These are phyloP conservation scores for Rhodocollybia butyracea DNA, from an alignment of 768 basidiomycete species.

Conservation along the genomic window DNA sequence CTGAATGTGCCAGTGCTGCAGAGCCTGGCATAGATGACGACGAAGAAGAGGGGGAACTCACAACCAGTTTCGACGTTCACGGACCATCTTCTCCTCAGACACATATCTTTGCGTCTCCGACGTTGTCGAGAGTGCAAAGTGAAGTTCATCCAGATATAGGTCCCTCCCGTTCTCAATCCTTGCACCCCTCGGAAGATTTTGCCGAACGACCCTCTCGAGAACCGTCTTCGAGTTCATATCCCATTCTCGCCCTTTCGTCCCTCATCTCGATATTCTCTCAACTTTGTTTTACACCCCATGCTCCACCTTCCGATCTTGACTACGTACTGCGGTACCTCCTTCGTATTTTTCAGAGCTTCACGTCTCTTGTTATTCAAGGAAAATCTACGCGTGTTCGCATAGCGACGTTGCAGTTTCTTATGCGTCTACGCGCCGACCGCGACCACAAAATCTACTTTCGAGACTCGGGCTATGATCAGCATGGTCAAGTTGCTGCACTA, in stretches of 20 bases:
- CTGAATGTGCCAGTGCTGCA: slow-evolving; percentile 20
- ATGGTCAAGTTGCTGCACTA: slow-evolving; percentile 55
- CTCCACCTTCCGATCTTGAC: slow-evolving; percentile 45
- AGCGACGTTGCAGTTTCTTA: slow-evolving; percentile 78
- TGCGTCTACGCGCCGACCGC: slow-evolving; percentile 85
- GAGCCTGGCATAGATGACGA: slow-evolving; percentile 37
- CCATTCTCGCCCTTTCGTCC: slow-evolving; percentile 59
- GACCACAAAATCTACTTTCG: slow-evolving; percentile 80
- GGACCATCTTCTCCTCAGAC: slow-evolving; percentile 28
- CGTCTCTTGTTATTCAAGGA: slow-evolving; percentile 43
- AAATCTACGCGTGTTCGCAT: slow-evolving; percentile 62
- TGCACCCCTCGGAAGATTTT: slow-evolving; percentile 38
- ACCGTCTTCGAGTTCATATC: slow-evolving; percentile 23
- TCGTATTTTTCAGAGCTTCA: slow-evolving; percentile 47
- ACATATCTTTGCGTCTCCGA: slow-evolving; percentile 39
- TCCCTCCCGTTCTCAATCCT: slow-evolving; percentile 62
- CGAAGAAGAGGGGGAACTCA: slow-evolving; percentile 40
- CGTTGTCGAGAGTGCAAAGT: slow-evolving; percentile 55
- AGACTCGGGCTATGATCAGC: slow-evolving; percentile 47
- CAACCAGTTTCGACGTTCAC: slow-evolving; percentile 34
- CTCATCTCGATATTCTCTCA: slow-evolving; percentile 68
- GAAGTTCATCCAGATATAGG: slow-evolving; percentile 61
- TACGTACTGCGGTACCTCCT: slow-evolving; percentile 51
- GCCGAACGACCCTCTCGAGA: slow-evolving; percentile 25
- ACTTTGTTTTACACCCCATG: slow-evolving; percentile 65